Percentiles rank a stretch among this genome's conserved stretches.
phyloP scores from a whole-genome alignment of 1,139 yeast species.

The Hyphopichia pseudoburtonii region DNA sequence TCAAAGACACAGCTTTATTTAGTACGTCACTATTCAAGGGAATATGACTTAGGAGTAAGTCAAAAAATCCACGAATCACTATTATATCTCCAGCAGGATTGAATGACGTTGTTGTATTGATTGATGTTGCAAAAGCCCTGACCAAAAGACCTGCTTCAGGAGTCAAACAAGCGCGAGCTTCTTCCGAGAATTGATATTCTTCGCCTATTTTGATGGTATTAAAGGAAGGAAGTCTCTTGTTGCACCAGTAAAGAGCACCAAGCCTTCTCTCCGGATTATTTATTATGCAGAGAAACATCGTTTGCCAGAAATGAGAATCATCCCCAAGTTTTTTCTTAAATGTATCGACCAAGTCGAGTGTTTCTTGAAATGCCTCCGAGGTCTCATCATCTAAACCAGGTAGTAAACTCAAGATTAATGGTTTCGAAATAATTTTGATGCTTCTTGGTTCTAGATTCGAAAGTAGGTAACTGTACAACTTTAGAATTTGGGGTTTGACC shows the following conservation, averaged over 20 bases:
- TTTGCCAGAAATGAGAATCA: slow-evolving; percentile 84
- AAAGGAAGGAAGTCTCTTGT: slow-evolving; percentile 61
- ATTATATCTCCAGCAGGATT: slow-evolving; percentile 52
- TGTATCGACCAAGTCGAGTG: slow-evolving; percentile 57
- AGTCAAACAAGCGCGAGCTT: slow-evolving; percentile 57
- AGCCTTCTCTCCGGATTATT: slow-evolving; percentile 75
- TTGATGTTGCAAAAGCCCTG: slow-evolving; percentile 70
- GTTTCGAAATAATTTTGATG: slow-evolving; percentile 58
- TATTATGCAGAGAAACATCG: slow-evolving; percentile 71
- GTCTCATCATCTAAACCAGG: slow-evolving; percentile 94
- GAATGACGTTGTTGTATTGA: slow-evolving; percentile 48
- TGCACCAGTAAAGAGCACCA: slow-evolving; percentile 83
- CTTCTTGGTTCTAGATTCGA: slow-evolving; percentile 45
- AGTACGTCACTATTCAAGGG: slow-evolving; percentile 64
- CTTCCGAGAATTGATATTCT: slow-evolving; percentile 37
- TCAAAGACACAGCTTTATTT: slow-evolving; percentile 41
- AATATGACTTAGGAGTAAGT: slow-evolving; percentile 65
- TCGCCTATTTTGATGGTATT: slow-evolving; percentile 18
- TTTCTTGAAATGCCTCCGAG: slow-evolving; percentile 71
- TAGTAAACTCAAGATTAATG: slow-evolving; percentile 69
- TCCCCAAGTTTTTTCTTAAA: slow-evolving; percentile 60
- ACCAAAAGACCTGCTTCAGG: slow-evolving; percentile 82
- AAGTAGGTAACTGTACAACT: slow-evolving; percentile 58
- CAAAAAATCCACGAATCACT: slow-evolving; percentile 88
- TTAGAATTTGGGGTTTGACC: slow-evolving; percentile 74